Evolutionary conservation across 2,329 filamentous ascomycete species (phyloP).

Genomic region (Epichloe sibirici): DNA sequence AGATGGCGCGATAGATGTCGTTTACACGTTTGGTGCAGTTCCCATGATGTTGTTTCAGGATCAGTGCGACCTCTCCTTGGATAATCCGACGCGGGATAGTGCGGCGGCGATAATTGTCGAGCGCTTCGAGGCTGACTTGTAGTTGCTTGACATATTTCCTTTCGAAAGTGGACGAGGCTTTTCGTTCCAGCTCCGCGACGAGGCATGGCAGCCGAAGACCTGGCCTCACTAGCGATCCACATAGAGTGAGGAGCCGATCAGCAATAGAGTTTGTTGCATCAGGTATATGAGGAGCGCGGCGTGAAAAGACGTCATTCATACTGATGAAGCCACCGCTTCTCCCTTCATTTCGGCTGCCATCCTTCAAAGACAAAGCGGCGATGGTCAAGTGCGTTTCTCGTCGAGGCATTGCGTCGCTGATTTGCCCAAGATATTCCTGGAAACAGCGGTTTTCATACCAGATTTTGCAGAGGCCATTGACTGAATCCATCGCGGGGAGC

Average conservation of each 20-base stretch:
- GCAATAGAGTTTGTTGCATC: background rate
- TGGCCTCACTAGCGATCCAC: background rate
- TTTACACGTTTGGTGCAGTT: background rate
- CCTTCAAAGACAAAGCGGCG: background rate
- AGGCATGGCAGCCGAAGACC: background rate
- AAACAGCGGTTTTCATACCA: background rate
- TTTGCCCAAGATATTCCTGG: background rate
- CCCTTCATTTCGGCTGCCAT: background rate
- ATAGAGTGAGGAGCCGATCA: background rate
- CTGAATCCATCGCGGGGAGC: background rate
- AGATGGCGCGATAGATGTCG: background rate
- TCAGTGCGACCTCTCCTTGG: background rate
- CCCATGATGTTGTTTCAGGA: background rate
- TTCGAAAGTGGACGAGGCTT: background rate
- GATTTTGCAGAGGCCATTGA: conserved; percentile 7
- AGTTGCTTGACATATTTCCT: background rate
- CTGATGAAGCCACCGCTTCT: background rate
- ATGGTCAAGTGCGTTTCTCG: background rate
- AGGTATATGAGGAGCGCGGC: background rate
- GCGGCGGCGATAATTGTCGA: background rate
- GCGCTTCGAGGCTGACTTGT: background rate
- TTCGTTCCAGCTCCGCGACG: background rate
- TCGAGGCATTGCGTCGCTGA: background rate
- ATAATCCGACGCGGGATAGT: background rate
- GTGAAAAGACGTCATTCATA: background rate